Conservation (phyloP, 352 stramenopile genomes). For the Phytophthora citricola region DNA sequence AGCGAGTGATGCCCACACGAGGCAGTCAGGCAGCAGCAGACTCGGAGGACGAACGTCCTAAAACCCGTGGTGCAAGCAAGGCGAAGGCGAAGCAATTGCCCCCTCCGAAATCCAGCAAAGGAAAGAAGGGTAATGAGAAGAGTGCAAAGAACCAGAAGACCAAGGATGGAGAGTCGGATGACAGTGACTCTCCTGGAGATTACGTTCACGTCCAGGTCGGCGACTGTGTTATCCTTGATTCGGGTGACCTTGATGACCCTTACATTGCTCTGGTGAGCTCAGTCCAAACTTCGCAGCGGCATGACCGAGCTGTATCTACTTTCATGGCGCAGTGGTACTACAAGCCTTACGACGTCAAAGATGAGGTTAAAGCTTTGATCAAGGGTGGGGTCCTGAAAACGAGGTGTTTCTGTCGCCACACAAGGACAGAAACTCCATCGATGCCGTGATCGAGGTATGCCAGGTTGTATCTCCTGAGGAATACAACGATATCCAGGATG, state of each 20-base stretch:
- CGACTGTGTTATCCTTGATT: conserved; percentile 84
- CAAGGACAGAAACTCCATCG: conserved; percentile 86
- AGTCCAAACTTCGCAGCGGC: conserved; percentile 68
- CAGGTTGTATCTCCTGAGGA: conserved; percentile 79
- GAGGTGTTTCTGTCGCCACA: conserved; percentile 88
- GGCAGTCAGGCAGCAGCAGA: conserved; percentile 19
- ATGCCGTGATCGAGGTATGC: conserved; percentile 78
- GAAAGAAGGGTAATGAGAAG: conserved; percentile 19
- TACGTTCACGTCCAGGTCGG: conserved; percentile 76
- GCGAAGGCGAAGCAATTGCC: conserved; percentile 10
- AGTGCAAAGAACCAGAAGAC: conserved; percentile 7
- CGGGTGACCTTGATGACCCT: conserved; percentile 63
- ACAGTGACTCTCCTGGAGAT: conserved; percentile 56
- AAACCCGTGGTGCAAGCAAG: conserved; percentile 32
- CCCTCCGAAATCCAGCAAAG: conserved; percentile 17
- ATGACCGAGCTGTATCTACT: conserved; percentile 45
- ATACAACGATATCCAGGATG: conserved; percentile 72
- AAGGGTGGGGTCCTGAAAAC: conserved; percentile 62
- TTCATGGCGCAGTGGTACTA: conserved; percentile 91
- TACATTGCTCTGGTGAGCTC: conserved; percentile 81
- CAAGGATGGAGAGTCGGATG: conserved; percentile 46
- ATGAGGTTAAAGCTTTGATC: conserved; percentile 69
- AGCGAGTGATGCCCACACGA: conserved; percentile 30
- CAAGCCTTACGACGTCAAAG: conserved; percentile 74
- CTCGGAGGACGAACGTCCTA: conserved; percentile 30